Base-by-base conservation (phyloP, 345 rosid genomes). In the Brassica incana region DNA sequence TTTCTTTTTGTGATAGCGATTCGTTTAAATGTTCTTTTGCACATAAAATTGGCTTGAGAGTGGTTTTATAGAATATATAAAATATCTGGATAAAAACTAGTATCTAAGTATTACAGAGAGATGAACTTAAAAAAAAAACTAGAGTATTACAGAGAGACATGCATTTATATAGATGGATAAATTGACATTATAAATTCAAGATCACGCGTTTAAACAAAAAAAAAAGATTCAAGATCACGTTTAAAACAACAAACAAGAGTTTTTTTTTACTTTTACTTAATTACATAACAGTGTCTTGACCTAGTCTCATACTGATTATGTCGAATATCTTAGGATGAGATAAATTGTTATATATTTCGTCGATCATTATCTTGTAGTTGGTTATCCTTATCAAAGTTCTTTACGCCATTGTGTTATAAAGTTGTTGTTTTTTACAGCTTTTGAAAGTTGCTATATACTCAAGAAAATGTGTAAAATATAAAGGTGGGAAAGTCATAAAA, bases 291-390 rank as follows among this genome's bases (percentile, higher is more conserved):
- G 8, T 45, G n/a, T 45, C 35, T 48, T 45, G 67, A 38, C 62
- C 12, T 38, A 65, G 52, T 45, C 52, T 45, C 8, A 36, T 32
- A 59, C 23, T 72, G 74, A 73, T 79, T 60, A 79, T 58, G 7
- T 67, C 78, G 82, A 79, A 79, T 67, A 79, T 67, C 14, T 48
- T 67, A 33, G 56, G 15, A 43, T 10, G 25, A 29, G 14, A 79
- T 43, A 67, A 25, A n/a, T 25, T 58, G 27, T 66, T 73, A 56
- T 30, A 30, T 43, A 67, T 67, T 45, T 29, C 32, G n/a, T 23
- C 56, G 45, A 48, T 48, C 54, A 73, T 45, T 73, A 73, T 20
- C 20, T 61, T 23, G 56, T 61, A 67, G 65, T 67, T 23, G 65
- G 54, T 61, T 60, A 25, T 48, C 40, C 20, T 60, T 50, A 50